Base-by-base conservation (phyloP, 1,284 basidiomycete genomes). In the Abortiporus biennis region DNA sequence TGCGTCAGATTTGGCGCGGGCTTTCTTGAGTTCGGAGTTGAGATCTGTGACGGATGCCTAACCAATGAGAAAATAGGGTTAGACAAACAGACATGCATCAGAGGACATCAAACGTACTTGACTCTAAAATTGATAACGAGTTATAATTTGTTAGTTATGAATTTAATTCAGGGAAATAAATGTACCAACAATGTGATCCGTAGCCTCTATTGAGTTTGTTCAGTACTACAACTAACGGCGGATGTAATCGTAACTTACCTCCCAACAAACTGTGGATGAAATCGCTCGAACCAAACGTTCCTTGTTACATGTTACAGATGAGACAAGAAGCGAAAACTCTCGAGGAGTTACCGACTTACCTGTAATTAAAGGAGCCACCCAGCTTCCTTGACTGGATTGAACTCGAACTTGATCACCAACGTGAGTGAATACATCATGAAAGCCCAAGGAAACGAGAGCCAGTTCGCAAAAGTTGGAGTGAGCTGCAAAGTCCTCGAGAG, bases 391-490 rank as follows among this genome's bases (percentile, higher is more conserved):
- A 0, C 83, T 88, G 19, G 87, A 81, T 44, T 83, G 80, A 20
- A 96, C 69, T 35, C 80, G 74, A 33, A 86, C 82, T 45, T 85
- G 77, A 49, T 89, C 83, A 9, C 93, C 93, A 25, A 96, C 88
- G 55, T 97, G 92, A n/a, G 80, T 64, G 66, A 96, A 97, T 2
- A 96, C 84, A 36, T 92, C 66, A 1, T 65, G 56, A 56, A 92
- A 67, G 0, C 92, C 92, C 64, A 92, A 71, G 5, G 74, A 72
- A 36, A 85, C 75, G 11, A 95, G 75, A 1, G 81, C 73, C 13
- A 92, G 71, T 61, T 92, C 88, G 63, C 86, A 91, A 57, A 86
- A 92, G 64, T 92, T 92, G 33, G 86, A 92, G 61, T 97, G 93
- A 0, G 93, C 92, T 3, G 90, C 70, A 58, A 91, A 91, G 58